Conservation (phyloP, 208 protist genomes). For the Leishmania mexicana region DNA sequence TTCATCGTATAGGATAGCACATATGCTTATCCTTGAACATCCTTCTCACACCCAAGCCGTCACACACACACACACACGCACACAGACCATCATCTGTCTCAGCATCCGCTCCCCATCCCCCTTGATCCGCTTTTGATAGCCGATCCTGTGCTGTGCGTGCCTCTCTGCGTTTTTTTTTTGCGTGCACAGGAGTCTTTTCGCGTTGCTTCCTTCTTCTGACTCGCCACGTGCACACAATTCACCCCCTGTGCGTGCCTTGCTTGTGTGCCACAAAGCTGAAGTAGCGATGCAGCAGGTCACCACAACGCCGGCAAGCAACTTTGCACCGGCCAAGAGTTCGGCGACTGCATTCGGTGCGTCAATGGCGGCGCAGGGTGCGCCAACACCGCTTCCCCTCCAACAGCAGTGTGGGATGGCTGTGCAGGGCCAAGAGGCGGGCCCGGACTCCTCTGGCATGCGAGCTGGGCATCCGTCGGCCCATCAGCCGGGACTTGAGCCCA, state of each 20-base stretch:
- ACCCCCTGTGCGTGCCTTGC: neutral
- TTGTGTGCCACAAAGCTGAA: neutral
- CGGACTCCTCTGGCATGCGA: neutral
- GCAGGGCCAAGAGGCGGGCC: neutral
- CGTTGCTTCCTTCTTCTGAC: neutral
- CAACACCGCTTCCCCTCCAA: neutral
- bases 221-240: neutral
- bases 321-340: neutral
- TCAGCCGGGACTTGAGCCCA: neutral
- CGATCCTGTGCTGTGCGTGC: neutral
- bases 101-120: neutral
- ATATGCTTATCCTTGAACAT: neutral
- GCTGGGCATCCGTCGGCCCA: neutral
- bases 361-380: neutral
- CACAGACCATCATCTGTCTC: neutral
- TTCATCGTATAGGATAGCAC: neutral
- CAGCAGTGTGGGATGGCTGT: neutral
- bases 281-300: neutral
- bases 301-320: neutral
- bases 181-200: neutral
- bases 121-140: neutral
- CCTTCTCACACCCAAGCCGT: neutral
- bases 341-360: neutral
- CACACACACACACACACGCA: neutral
- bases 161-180: neutral